These are phyloP conservation scores for Samsoniella hepiali DNA, from an alignment of 2,329 filamentous ascomycete genomes.

Conservation along the genomic window DNA sequence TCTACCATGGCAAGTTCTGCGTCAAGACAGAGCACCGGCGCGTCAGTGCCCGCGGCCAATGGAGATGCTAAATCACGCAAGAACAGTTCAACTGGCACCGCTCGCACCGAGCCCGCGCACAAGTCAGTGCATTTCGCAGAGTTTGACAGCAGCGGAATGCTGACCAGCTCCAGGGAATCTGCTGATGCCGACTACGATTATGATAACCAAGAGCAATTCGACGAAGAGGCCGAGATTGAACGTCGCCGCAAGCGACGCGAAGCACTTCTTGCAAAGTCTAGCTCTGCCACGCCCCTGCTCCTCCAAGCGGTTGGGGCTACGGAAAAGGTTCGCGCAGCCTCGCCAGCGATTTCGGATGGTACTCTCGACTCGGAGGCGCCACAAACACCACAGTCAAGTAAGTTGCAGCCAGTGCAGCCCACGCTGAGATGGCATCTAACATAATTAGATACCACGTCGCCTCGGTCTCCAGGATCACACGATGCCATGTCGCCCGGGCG, in stretches of 20 bases:
- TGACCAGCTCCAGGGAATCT: constrained; percentile 13
- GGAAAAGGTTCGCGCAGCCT: constrained; percentile 51
- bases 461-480: constrained; percentile 43
- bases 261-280: constrained; percentile 80
- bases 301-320: constrained; percentile 69
- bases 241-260: constrained; percentile 80
- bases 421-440: neutral
- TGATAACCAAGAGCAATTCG: constrained; percentile 59
- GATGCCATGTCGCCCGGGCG: constrained; percentile 55
- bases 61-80: constrained; percentile 66
- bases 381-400: constrained; percentile 48
- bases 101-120: neutral
- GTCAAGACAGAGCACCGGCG: constrained; percentile 61
- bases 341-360: constrained; percentile 44
- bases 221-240: constrained; percentile 81
- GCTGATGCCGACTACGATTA: constrained; percentile 42
- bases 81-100: constrained; percentile 36
- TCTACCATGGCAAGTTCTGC: constrained; percentile 51
- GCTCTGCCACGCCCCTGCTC: constrained; percentile 68
- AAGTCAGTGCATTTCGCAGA: constrained; percentile 17
- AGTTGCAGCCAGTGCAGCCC: constrained; percentile 27
- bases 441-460: constrained; percentile 40
- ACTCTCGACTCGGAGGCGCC: constrained; percentile 37
- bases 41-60: constrained; percentile 55
- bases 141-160: constrained; percentile 8